Base-by-base conservation (phyloP, 495 filamentous ascomycete genomes). In the Aspergillus homomorphus region DNA sequence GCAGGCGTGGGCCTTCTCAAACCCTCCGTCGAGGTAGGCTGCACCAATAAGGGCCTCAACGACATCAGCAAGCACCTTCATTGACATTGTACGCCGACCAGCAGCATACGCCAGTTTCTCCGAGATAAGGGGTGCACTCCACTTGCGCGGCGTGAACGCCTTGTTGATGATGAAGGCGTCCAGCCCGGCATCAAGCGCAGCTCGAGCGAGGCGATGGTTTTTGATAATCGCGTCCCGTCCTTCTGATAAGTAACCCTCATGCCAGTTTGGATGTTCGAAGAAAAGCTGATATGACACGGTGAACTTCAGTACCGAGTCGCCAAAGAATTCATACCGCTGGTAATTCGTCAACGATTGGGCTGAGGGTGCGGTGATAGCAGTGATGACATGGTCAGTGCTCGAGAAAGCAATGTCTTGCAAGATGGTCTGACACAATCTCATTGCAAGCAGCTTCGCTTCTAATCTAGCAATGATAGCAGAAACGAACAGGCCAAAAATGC, bases 61-160 rank as follows among this genome's bases (percentile, higher is more conserved):
- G 0, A 96, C 89, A 61, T 98, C 94, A 4, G 94, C 94, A 14
- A 96, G 80, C 2, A 86, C 84, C 65, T 98, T 98, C 7, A 82
- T 87, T 1, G 89, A 87, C 23, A 92, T 66, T 4, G 73, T 42
- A 43, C 80, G 72, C 46, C 63, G 65, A 30, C 61, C 45, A 2
- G 69, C 51, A 14, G 56, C 15, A 24, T 23, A 43, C 0, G 50
- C 20, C 2, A 60, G 2, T 15, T 69, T 70, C 14, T 86, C 73
- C 3, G 82, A 77, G 3, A 87, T 75, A 53, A 87, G 86, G 0
- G 79, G 68, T 0, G 90, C 87, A 4, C 73, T 61, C 93, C 93
- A 97, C 66, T 87, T 90, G 6, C 73, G 66, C 0, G 84, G 84
- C 0, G 82, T 89, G 70, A 93, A 92, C 0, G 69, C 46, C 54